A percentile compares a stretch with the other conserved stretches of the same genome.
These are phyloP conservation scores for Schizophyllum commune DNA, from an alignment of 1,284 basidiomycete species.

Conservation along the genomic window DNA sequence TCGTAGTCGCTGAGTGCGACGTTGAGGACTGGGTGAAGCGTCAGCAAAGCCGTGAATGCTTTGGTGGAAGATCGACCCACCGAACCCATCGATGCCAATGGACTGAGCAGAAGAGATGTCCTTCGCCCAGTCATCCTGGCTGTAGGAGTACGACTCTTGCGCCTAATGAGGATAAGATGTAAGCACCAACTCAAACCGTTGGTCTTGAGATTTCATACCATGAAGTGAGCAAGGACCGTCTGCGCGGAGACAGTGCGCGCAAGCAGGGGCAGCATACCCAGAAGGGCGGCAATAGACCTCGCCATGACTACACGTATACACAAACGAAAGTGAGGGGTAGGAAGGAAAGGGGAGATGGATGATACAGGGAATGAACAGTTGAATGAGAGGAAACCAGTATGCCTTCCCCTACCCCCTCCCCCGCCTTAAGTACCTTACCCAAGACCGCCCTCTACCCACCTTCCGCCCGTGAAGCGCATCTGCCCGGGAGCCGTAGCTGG, in stretches of 20 bases:
- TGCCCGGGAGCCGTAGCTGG: no score
- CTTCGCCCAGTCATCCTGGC: constrained; percentile 18
- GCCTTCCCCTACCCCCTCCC: neutral
- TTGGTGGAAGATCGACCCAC: constrained; percentile 4
- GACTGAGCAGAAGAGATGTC: constrained; percentile 20
- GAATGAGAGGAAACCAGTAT: neutral
- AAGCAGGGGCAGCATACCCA: neutral
- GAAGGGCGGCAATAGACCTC: neutral
- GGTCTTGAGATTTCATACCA: neutral
- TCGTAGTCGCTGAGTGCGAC: constrained; percentile 19
- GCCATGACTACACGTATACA: neutral
- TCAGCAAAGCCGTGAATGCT: neutral
- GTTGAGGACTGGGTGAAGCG: constrained; percentile 7
- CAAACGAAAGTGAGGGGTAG: neutral
- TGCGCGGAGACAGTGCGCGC: neutral
- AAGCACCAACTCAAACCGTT: neutral
- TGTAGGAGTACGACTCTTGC: constrained; percentile 21
- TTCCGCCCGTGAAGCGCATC: no score
- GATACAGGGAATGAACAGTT: neutral
- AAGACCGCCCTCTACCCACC: no score
- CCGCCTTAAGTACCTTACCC: neutral
- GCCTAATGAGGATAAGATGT: neutral
- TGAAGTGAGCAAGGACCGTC: constrained; percentile 11
- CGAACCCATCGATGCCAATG: constrained; percentile 23
- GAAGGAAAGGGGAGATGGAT: neutral